These are phyloP conservation scores for Nemania diffusa DNA, from an alignment of 2,329 filamentous ascomycete species.

Conservation along the genomic window DNA sequence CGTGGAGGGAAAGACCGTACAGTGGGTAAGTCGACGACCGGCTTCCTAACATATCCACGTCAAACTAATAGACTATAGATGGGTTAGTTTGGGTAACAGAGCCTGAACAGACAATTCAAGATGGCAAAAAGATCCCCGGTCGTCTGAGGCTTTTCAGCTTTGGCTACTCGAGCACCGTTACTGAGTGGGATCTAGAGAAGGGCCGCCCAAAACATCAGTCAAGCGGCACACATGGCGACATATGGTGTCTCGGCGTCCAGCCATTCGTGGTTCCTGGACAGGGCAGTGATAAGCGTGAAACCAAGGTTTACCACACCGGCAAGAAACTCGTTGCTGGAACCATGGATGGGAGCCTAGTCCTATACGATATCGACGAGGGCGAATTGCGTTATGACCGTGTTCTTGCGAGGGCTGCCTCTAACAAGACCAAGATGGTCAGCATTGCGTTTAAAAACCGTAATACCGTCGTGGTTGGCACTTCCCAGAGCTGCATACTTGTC, in stretches of 20 bases:
- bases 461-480: slow-evolving; percentile 87
- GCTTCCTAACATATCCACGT: background rate
- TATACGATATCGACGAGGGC: slow-evolving; percentile 86
- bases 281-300: slow-evolving; percentile 38
- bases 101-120: slow-evolving; percentile 73
- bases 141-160: slow-evolving; percentile 93
- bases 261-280: slow-evolving; percentile 58
- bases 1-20: slow-evolving; percentile 80
- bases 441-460: slow-evolving; percentile 88
- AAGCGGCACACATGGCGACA: slow-evolving; percentile 92
- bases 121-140: slow-evolving; percentile 72
- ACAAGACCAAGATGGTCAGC: slow-evolving; percentile 89
- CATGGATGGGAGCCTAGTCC: slow-evolving; percentile 86
- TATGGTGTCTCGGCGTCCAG: slow-evolving; percentile 95
- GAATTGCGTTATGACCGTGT: slow-evolving; percentile 83
- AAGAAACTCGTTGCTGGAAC: slow-evolving; percentile 84
- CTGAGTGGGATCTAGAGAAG: slow-evolving; percentile 91
- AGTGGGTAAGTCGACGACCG: slow-evolving; percentile 33
- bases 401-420: slow-evolving; percentile 79
- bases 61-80: slow-evolving; percentile 73
- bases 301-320: slow-evolving; percentile 50
- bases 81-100: slow-evolving; percentile 92
- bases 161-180: slow-evolving; percentile 89
- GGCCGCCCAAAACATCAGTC: slow-evolving; percentile 82
- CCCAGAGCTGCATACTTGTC: slow-evolving; percentile 91